Evolutionary conservation across 1,284 basidiomycete species (phyloP), one percentile per base, ranked within the genome.

Genomic region (Cryptococcus sp.): DNA sequence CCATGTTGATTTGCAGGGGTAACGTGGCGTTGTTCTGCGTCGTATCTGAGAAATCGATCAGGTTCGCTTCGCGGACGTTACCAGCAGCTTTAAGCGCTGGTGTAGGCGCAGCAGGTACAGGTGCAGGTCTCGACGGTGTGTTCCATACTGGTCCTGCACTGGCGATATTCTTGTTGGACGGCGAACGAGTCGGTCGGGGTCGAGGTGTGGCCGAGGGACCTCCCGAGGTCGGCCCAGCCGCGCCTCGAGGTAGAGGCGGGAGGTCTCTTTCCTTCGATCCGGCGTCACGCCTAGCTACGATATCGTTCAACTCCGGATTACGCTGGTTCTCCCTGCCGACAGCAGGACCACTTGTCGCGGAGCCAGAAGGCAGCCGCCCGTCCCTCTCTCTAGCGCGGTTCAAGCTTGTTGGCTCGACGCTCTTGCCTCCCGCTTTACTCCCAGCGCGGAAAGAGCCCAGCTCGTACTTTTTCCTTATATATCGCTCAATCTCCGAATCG

Each of bases 391-490:
- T 61, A n/a, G 67, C 67, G 20, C 69, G 39, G 52, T 71, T 70
- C 41, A 73, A 43, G 52, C 67, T 69, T 7, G 65, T 71, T 38
- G 70, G 70, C 47, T 64, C 60, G 15, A 50, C 22, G 11, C 30
- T 47, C 45, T 54, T 5, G 20, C 42, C 47, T 16, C 35, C 41
- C 15, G 47, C 30, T 19, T 46, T 47, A 1, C 43, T 30, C 19
- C 40, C 65, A 16, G 58, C 57, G 48, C 68, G 67, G 65, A 78
- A 79, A 30, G 70, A 65, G 5, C 77, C 75, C 16, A 66, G 58
- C 58, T 78, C 78, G 57, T 77, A 79, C 59, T 79, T 79, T 51
- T 65, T 57, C 53, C 78, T 58, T 23, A 79, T 78, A 57, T 71
- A 78, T 60, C 68, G 67, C 52, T 77, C 71, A 38, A 79, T 66